Percentiles rank a stretch among this genome's conserved stretches.
These are phyloP conservation scores for Fusarium annulatum DNA, from an alignment of 2,329 filamentous ascomycete species.

Conservation along the genomic window DNA sequence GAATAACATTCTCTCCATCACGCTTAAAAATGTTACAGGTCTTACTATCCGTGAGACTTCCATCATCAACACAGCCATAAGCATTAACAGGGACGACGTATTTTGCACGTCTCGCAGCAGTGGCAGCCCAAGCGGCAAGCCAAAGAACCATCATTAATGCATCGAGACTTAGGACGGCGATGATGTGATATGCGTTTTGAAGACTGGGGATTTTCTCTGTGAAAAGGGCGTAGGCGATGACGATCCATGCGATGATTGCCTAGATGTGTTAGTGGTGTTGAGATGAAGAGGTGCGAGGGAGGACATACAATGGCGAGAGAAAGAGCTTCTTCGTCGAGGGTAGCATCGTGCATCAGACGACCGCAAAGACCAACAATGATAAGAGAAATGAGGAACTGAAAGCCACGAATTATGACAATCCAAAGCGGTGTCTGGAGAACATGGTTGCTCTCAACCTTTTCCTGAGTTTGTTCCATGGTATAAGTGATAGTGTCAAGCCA, in stretches of 20 bases:
- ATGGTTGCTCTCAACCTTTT: slow-evolving; percentile 31
- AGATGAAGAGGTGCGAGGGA: rapidly evolving
- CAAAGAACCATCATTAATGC: slow-evolving; percentile 59
- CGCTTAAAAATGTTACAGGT: slow-evolving; percentile 49
- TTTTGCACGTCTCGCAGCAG: slow-evolving; percentile 52
- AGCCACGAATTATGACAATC: slow-evolving; percentile 55
- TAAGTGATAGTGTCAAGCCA: not conserved
- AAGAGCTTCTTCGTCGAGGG: slow-evolving; percentile 33
- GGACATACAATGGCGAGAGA: slow-evolving; percentile 36
- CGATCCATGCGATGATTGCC: slow-evolving; percentile 60
- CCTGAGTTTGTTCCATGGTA: slow-evolving; percentile 35
- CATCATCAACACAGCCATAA: slow-evolving; percentile 50
- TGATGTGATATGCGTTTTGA: slow-evolving; percentile 55
- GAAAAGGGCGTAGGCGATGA: slow-evolving; percentile 55
- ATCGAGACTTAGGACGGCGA: slow-evolving; percentile 58
- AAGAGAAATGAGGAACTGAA: slow-evolving; percentile 56
- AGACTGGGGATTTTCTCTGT: slow-evolving; percentile 54
- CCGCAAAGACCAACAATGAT: slow-evolving; percentile 57
- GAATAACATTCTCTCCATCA: slow-evolving; percentile 43
- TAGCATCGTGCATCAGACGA: slow-evolving; percentile 50
- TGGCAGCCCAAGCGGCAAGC: slow-evolving; percentile 57
- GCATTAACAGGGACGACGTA: slow-evolving; percentile 51
- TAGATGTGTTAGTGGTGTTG: slow-evolving; percentile 38
- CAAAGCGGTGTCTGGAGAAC: slow-evolving; percentile 57
- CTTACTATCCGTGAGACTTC: slow-evolving; percentile 54